Evolutionary conservation across 2,329 filamentous ascomycete genomes (phyloP).

Genomic region (Fusarium burgessii): DNA sequence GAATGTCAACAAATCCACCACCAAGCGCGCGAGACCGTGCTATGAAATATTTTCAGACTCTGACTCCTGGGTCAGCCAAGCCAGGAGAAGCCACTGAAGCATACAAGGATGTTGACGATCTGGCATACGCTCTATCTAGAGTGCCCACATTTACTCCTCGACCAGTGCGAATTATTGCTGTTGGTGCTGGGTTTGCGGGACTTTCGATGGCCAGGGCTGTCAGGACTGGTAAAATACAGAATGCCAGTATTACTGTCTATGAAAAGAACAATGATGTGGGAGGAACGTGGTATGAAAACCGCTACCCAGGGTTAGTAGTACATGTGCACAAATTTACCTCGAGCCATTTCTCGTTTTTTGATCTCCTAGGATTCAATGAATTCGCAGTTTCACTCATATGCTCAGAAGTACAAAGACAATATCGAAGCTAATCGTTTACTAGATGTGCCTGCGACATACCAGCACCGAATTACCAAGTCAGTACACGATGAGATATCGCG

Average conservation of each 20-base stretch:
- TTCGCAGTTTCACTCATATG: no score
- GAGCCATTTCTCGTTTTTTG: neutral
- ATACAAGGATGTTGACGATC: neutral
- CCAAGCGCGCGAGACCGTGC: neutral
- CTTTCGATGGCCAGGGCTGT: neutral
- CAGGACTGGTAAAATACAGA: neutral
- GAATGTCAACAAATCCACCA: neutral
- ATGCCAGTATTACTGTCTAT: neutral
- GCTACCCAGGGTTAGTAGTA: neutral
- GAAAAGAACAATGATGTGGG: neutral
- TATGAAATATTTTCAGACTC: neutral
- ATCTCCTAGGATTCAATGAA: no score
- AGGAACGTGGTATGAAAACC: neutral
- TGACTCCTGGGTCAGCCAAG: neutral
- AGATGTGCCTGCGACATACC: neutral
- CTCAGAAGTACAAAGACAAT: no score
- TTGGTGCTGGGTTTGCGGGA: neutral
- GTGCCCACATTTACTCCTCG: neutral
- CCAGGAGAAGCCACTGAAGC: neutral
- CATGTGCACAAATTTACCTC: no score
- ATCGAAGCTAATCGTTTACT: neutral
- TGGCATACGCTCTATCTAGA: neutral
- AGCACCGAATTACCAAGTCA: neutral
- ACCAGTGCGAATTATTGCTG: neutral
- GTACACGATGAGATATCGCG: neutral